Conservation (phyloP, 2,329 filamentous ascomycete genomes). For the Stagonosporopsis cucurbitacearum region DNA sequence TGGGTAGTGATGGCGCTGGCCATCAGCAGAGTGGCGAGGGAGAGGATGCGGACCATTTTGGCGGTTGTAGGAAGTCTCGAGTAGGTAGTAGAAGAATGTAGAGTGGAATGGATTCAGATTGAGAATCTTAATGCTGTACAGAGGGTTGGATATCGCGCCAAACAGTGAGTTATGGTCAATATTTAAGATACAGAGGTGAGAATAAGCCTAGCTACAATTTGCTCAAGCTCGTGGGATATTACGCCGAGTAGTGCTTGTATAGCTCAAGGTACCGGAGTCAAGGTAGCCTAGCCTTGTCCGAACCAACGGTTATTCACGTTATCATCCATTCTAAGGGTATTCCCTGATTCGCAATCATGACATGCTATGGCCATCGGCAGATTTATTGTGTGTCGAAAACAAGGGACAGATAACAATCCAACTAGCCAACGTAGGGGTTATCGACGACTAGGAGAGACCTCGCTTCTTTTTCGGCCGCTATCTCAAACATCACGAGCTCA, state of each 20-base stretch:
- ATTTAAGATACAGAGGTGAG: conserved; percentile 11
- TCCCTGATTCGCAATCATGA: conserved; percentile 4
- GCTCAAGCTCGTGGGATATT: conserved; percentile 9
- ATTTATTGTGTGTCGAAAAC: conserved; percentile 2
- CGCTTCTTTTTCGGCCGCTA: conserved; percentile 11
- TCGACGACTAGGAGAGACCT: conserved; percentile 8
- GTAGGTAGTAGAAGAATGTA: conserved; percentile 10
- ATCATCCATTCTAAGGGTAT: conserved; percentile 3
- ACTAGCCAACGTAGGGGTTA: conserved; percentile 4
- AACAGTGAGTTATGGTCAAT: conserved; percentile 3
- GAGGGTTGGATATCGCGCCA: conserved; percentile 2
- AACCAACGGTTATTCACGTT: background rate
- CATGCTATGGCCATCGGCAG: conserved; percentile 2
- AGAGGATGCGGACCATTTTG: conserved; percentile 14
- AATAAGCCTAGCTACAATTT: conserved; percentile 8
- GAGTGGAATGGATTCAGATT: conserved; percentile 5
- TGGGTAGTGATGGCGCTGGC: conserved; percentile 14
- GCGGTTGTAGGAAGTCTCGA: conserved; percentile 7
- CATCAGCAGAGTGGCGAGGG: conserved; percentile 12
- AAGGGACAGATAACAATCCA: conserved; percentile 3
- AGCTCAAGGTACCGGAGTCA: conserved; percentile 9
- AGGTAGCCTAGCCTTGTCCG: conserved; percentile 2
- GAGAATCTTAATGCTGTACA: conserved; percentile 8
- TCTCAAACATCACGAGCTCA: conserved; percentile 7
- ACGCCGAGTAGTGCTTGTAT: conserved; percentile 8